These are phyloP conservation scores for Thalassiosira hispida DNA, from an alignment of 352 stramenopile species.

Conservation along the genomic window DNA sequence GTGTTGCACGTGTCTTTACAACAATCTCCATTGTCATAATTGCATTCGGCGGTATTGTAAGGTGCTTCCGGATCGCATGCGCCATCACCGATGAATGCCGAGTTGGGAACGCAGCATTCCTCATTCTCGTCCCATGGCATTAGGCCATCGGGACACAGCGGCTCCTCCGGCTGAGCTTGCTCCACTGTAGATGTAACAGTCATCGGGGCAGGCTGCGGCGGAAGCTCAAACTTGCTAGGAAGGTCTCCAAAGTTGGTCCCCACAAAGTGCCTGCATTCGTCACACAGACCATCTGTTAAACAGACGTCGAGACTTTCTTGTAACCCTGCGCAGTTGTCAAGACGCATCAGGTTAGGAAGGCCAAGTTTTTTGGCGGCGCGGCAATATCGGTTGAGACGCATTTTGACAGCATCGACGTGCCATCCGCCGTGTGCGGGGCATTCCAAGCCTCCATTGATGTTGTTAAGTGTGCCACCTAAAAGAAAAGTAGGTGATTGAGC, in stretches of 20 bases:
- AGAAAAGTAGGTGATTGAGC: too few species aligned
- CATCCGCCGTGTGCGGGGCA: conserved; percentile 34
- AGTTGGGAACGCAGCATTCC: conserved; percentile 48
- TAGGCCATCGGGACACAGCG: conserved; percentile 21
- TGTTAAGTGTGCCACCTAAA: conserved; percentile 38
- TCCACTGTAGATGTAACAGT: background rate
- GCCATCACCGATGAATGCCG: conserved; percentile 41
- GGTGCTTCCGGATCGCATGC: conserved; percentile 33
- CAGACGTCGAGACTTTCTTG: conserved; percentile 35
- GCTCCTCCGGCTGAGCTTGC: background rate
- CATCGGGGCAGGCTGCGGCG: background rate
- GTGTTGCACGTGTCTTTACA: conserved; percentile 24
- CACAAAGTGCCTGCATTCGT: conserved; percentile 36
- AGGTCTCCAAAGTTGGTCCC: conserved; percentile 17
- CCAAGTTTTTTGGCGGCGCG: conserved; percentile 33
- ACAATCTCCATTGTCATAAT: conserved; percentile 56
- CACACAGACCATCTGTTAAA: conserved; percentile 32
- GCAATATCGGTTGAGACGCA: conserved; percentile 42
- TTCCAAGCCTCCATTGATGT: conserved; percentile 36
- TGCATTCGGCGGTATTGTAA: conserved; percentile 48
- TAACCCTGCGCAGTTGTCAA: conserved; percentile 29
- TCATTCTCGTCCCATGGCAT: conserved; percentile 20
- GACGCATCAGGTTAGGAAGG: conserved; percentile 31
- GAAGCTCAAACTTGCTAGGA: background rate
- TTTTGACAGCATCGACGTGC: conserved; percentile 42